Evolutionary conservation across 257 asterid genomes (phyloP).

Genomic region (Salvia hispanica): DNA sequence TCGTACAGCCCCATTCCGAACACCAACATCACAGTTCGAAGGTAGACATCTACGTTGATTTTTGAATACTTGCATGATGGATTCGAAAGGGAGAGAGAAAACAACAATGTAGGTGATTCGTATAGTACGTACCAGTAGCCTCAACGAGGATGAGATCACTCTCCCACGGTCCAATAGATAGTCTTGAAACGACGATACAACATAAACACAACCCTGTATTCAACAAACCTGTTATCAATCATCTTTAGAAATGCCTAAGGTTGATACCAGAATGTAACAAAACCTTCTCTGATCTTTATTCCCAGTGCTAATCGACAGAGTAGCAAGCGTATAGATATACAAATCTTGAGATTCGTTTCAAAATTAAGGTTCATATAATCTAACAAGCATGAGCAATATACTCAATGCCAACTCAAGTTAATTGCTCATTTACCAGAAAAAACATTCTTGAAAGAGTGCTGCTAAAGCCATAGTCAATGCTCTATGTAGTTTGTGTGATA

Average conservation of each 20-base stretch:
- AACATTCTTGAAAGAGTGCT: neutral
- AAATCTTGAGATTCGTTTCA: neutral
- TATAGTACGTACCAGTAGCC: slow-evolving; percentile 67
- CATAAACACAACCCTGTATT: slow-evolving; percentile 73
- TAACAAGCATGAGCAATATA: neutral
- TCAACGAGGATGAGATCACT: slow-evolving; percentile 74
- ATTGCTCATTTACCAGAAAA: neutral
- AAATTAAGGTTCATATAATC: neutral
- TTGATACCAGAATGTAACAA: too few relatives aligned
- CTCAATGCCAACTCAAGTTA: neutral
- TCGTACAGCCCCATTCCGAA: slow-evolving; percentile 97
- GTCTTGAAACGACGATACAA: slow-evolving; percentile 56
- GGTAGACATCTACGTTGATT: slow-evolving; percentile 61
- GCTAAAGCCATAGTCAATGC: slow-evolving; percentile 8
- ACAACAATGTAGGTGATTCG: neutral
- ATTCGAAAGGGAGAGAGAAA: neutral
- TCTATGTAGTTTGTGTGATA: neutral
- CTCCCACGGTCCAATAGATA: slow-evolving; percentile 60
- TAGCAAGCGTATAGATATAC: neutral
- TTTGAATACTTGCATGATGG: neutral
- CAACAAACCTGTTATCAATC: slow-evolving; percentile 16
- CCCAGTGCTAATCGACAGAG: neutral
- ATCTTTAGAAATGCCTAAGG: neutral
- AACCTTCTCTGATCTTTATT: neutral
- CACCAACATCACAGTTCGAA: slow-evolving; percentile 93